Conservation (phyloP, 257 asterid species). For the Nicotiana paniculata region DNA sequence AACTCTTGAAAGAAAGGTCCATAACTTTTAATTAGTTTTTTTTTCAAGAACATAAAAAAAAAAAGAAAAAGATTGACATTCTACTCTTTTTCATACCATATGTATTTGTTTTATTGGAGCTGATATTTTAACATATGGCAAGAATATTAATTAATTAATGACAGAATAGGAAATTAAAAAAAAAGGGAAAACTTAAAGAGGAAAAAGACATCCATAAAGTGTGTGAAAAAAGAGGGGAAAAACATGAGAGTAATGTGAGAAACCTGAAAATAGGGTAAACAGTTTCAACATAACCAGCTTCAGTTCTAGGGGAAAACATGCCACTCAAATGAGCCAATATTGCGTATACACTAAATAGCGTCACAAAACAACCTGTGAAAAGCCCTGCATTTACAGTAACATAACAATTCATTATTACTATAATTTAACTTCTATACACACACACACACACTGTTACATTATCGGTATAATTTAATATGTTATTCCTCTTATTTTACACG, state of each 20-base stretch:
- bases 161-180: neutral
- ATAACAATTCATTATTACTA: neutral
- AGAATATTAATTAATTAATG: neutral
- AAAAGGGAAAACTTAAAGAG: neutral
- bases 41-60: no score
- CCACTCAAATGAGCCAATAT: slow-evolving; percentile 82
- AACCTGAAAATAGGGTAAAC: slow-evolving; percentile 95
- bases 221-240: neutral
- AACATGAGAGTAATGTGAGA: slow-evolving; percentile 3
- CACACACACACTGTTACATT: neutral
- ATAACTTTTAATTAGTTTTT: no score
- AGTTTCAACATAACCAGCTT: slow-evolving; percentile 58
- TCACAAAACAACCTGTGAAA: slow-evolving; percentile 82
- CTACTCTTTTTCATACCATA: neutral
- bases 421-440: neutral
- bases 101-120: neutral
- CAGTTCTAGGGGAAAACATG: slow-evolving; percentile 54
- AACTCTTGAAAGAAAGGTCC: no score
- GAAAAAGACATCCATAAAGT: slow-evolving; percentile 1
- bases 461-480: neutral
- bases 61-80: no score
- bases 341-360: slow-evolving; percentile 71
- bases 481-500: no score
- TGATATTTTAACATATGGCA: neutral
- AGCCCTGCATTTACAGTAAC: slow-evolving; percentile 50